These are phyloP conservation scores for Vinca minor DNA, from an alignment of 257 asterid genomes.

Conservation along the genomic window DNA sequence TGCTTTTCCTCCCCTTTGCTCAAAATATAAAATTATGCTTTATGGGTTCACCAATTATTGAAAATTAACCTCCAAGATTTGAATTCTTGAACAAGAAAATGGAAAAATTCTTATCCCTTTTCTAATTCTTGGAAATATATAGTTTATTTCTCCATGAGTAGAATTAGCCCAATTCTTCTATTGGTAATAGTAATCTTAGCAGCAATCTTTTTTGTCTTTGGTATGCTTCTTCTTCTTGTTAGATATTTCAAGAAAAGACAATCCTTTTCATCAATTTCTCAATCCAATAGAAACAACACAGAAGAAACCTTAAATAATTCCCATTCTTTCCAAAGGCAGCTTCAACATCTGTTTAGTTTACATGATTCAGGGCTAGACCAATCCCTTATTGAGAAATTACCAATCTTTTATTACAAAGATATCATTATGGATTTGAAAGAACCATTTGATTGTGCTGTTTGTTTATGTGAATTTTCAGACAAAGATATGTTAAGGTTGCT, in stretches of 20 bases:
- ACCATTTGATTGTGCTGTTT: constrained; percentile 86
- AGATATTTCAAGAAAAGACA: constrained; percentile 35
- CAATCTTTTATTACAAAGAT: constrained; percentile 60
- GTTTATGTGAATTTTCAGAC: constrained; percentile 65
- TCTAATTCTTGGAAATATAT: background rate
- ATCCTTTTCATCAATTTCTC: constrained; percentile 42
- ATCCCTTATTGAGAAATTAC: constrained; percentile 72
- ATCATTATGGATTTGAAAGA: constrained; percentile 63
- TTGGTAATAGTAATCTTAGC: constrained; percentile 43
- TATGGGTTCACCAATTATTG: background rate
- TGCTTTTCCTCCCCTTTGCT: too few relatives aligned
- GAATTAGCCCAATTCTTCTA: constrained; percentile 38
- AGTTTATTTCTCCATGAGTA: constrained; percentile 33
- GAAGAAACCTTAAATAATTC: constrained; percentile 34
- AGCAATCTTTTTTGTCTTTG: constrained; percentile 42
- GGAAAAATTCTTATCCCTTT: background rate
- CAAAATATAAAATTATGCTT: too few relatives aligned
- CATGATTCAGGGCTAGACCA: constrained; percentile 86
- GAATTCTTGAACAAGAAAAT: background rate
- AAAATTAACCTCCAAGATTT: background rate
- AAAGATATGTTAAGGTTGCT: constrained; percentile 63
- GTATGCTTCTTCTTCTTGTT: constrained; percentile 39
- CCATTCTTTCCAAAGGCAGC: constrained; percentile 46
- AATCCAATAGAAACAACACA: constrained; percentile 34
- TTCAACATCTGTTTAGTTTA: constrained; percentile 69